Evolutionary conservation across 2,329 filamentous ascomycete species (phyloP).

Genomic region (Knoxdaviesia proteae): DNA sequence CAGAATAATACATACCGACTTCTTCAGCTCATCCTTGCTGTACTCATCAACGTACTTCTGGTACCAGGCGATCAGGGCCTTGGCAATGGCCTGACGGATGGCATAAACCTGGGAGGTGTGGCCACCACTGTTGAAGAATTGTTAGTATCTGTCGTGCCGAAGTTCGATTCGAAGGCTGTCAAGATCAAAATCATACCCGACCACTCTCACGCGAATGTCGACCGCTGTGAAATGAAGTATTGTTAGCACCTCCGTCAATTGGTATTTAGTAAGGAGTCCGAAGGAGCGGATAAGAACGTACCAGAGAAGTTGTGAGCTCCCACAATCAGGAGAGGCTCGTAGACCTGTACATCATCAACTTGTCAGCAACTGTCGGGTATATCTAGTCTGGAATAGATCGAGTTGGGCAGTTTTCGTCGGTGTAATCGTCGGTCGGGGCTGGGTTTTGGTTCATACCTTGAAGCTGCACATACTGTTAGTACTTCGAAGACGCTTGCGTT

Average conservation of each 20-base stretch:
- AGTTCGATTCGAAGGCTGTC: too few species aligned
- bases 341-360: slow-evolving; percentile 38
- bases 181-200: slow-evolving; percentile 17
- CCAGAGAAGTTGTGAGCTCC: slow-evolving; percentile 92
- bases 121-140: slow-evolving; percentile 43
- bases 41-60: slow-evolving; percentile 99
- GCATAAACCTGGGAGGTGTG: slow-evolving; percentile 96
- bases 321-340: slow-evolving; percentile 94
- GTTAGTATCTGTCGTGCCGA: too few species aligned
- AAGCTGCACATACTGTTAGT: slow-evolving; percentile 21
- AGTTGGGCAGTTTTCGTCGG: background rate
- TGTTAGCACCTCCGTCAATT: too few species aligned
- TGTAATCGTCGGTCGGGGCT: background rate
- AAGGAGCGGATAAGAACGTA: slow-evolving; percentile 2
- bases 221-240: slow-evolving; percentile 19
- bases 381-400: background rate
- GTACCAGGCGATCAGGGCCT: slow-evolving; percentile 65
- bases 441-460: slow-evolving; percentile 42
- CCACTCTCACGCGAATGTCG: slow-evolving; percentile 92
- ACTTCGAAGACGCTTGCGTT: too few species aligned
- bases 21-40: slow-evolving; percentile 83
- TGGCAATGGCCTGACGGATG: slow-evolving; percentile 96
- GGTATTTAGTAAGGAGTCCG: too few species aligned
- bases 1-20: slow-evolving; percentile 3
- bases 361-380: background rate